Conservation (phyloP, 164 flowering plant species). For the Berberis thunbergii region DNA sequence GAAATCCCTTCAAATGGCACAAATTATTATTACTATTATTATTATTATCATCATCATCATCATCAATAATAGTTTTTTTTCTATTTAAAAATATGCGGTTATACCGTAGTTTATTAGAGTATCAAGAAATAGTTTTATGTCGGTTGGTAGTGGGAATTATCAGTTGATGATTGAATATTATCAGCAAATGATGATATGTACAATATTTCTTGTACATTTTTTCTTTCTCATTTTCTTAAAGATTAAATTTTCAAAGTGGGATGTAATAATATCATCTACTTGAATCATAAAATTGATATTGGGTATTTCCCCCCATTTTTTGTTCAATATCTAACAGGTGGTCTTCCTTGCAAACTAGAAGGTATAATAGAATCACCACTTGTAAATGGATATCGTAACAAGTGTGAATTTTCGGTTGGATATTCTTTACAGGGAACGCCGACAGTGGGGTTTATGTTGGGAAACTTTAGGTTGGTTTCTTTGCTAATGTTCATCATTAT, state of each 20-base stretch:
- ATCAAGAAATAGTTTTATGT: too few relatives aligned
- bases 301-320: neutral
- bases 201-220: too few relatives aligned
- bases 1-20: too few relatives aligned
- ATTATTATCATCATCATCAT: too few relatives aligned
- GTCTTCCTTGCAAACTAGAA: conserved; percentile 81
- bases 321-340: conserved; percentile 50
- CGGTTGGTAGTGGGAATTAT: too few relatives aligned
- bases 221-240: too few relatives aligned
- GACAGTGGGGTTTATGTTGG: conserved; percentile 89
- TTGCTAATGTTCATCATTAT: neutral
- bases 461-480: conserved; percentile 73
- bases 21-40: too few relatives aligned
- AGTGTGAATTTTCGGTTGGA: conserved; percentile 94
- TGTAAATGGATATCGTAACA: conserved; percentile 83
- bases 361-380: conserved; percentile 85
- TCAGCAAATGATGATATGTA: too few relatives aligned
- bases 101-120: too few relatives aligned
- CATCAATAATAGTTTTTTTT: too few relatives aligned
- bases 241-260: neutral
- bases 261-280: neutral
- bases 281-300: neutral
- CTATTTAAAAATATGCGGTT: too few relatives aligned
- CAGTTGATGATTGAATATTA: too few relatives aligned
- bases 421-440: conserved; percentile 61